Percentiles rank a stretch among this genome's conserved stretches.
Evolutionary conservation across 192 early-diverging fungal species (phyloP).

Genomic region (Coemansia sp.): DNA sequence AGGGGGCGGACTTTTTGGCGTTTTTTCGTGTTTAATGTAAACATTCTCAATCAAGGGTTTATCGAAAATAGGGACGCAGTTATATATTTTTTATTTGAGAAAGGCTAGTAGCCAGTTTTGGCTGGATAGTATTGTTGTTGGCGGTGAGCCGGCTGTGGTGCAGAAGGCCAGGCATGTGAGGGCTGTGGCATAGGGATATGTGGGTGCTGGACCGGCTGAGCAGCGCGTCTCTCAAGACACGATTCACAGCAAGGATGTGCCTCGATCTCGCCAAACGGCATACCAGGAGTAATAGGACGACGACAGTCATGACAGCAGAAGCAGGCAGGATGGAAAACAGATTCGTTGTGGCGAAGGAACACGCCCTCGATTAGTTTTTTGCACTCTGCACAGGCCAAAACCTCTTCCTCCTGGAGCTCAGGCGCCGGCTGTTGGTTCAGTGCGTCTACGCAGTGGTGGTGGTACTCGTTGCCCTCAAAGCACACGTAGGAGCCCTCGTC

Average conservation of each 20-base stretch:
- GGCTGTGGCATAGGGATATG: slow-evolving; percentile 4
- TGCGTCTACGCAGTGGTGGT: slow-evolving; percentile 58
- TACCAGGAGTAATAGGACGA: slow-evolving; percentile 53
- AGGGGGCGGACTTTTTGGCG: not conserved
- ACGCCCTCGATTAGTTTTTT: slow-evolving; percentile 42
- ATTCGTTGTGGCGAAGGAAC: slow-evolving; percentile 48
- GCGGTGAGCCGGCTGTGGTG: not conserved
- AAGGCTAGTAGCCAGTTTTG: not conserved
- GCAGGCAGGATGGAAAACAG: slow-evolving; percentile 54
- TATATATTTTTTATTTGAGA: not conserved
- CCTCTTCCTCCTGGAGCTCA: slow-evolving; percentile 2
- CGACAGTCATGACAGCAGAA: slow-evolving; percentile 56
- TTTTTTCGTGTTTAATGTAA: not conserved
- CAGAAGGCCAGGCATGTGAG: not conserved
- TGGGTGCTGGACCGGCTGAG: not conserved
- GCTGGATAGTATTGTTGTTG: not conserved
- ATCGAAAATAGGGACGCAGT: no score
- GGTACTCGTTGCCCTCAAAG: slow-evolving; percentile 60
- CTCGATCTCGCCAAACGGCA: slow-evolving; percentile 60
- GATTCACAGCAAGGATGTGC: slow-evolving; percentile 50
- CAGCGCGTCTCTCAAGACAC: slow-evolving; percentile 42
- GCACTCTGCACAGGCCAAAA: slow-evolving; percentile 45
- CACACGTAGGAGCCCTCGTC: slow-evolving; percentile 62
- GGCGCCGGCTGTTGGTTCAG: not conserved
- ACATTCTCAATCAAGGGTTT: not conserved